Percentiles rank a stretch among this genome's conserved stretches.
phyloP scores from a whole-genome alignment of 441 rosid species.

The Eutrema salsugineum region DNA sequence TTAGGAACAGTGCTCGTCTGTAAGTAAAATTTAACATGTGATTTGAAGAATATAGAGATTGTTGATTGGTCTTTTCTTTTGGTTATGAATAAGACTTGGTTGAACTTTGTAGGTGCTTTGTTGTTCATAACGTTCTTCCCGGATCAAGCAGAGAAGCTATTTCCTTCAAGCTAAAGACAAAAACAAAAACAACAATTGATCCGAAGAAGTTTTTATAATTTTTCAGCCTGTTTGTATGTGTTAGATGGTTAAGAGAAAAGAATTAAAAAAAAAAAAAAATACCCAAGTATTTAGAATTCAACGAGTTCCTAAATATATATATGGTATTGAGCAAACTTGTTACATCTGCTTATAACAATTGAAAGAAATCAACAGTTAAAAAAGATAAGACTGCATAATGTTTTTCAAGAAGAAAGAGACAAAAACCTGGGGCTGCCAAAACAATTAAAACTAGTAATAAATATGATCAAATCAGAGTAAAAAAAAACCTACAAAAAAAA shows the following conservation, averaged over 20 bases:
- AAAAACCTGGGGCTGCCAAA: neutral
- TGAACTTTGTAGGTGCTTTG: conserved; percentile 61
- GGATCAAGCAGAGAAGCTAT: conserved; percentile 86
- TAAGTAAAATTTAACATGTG: conserved; percentile 35
- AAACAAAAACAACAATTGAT: neutral
- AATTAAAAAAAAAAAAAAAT: neutral
- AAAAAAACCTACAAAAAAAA: neutral
- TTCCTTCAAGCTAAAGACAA: conserved; percentile 46
- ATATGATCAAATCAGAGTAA: conserved; percentile 2
- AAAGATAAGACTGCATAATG: neutral
- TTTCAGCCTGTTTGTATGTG: conserved; percentile 14
- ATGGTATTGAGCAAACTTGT: conserved; percentile 18
- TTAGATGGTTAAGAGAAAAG: conserved; percentile 9
- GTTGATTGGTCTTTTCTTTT: neutral
- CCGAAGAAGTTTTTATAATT: conserved; percentile 19
- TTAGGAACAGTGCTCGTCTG: conserved; percentile 94
- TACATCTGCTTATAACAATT: conserved; percentile 18
- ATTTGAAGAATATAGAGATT: neutral
- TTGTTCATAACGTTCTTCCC: conserved; percentile 87
- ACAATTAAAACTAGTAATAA: neutral
- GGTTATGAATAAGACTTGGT: neutral
- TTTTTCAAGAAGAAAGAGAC: neutral
- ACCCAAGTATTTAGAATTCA: neutral
- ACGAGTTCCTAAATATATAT: neutral
- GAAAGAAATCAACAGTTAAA: conserved; percentile 17